These are phyloP conservation scores for Thinopyrum elongatum DNA, from an alignment of 176 grass and related monocot species.

Conservation along the genomic window DNA sequence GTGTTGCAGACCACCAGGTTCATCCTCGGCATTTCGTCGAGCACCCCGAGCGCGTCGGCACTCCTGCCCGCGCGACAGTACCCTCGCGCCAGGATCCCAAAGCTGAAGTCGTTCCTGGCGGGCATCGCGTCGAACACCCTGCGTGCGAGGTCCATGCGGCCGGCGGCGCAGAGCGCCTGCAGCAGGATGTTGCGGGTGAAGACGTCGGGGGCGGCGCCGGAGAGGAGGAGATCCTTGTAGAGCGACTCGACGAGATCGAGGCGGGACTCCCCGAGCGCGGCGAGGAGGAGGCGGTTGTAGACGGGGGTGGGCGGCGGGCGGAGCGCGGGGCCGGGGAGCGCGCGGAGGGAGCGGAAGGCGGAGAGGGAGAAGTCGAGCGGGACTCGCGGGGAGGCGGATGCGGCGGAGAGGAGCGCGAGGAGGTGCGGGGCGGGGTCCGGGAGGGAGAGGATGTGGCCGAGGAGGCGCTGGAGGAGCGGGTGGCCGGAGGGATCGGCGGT, in stretches of 20 bases:
- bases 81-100: conserved; percentile 69
- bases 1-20: conserved; percentile 91
- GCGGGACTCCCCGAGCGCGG: conserved; percentile 49
- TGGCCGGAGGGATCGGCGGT: conserved; percentile 31
- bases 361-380: conserved; percentile 56
- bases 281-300: conserved; percentile 72
- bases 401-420: conserved; percentile 33
- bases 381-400: neutral
- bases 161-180: conserved; percentile 55
- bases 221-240: conserved; percentile 80
- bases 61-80: conserved; percentile 56
- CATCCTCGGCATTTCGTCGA: conserved; percentile 57
- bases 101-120: conserved; percentile 64
- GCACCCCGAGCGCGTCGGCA: conserved; percentile 43
- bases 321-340: conserved; percentile 41
- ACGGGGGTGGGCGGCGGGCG: conserved; percentile 51
- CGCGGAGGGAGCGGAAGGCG: conserved; percentile 62
- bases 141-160: conserved; percentile 66
- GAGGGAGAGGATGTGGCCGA: conserved; percentile 47
- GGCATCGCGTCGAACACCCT: conserved; percentile 88
- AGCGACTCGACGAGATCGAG: conserved; percentile 69
- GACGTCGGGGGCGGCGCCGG: conserved; percentile 60
- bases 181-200: conserved; percentile 80
- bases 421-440: conserved; percentile 41
- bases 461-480: conserved; percentile 46